A percentile compares a stretch with the other conserved stretches of the same genome.
Conservation (phyloP, 2,329 filamentous ascomycete genomes). For the Aureobasidium sp. region DNA sequence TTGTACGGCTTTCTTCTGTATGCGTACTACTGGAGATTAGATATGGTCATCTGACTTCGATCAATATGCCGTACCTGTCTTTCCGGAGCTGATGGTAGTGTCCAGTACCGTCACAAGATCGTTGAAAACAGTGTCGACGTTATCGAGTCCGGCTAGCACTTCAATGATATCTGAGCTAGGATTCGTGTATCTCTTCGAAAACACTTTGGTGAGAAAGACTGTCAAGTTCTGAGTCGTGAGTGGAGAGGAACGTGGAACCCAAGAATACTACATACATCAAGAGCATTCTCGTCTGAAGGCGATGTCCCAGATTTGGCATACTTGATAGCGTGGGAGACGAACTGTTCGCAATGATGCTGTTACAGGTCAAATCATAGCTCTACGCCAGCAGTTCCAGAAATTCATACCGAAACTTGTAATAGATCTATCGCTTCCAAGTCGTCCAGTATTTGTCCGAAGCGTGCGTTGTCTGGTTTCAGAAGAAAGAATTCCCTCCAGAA, state of each 20-base stretch:
- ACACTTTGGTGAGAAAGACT: conserved; percentile 71
- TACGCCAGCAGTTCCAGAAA: not conserved
- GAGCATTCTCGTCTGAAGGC: conserved; percentile 65
- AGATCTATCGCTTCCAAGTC: conserved; percentile 66
- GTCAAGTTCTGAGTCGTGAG: conserved; percentile 67
- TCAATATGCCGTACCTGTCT: conserved; percentile 48
- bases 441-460: conserved; percentile 61
- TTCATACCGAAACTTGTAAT: conserved; percentile 60
- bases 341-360: conserved; percentile 60
- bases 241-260: conserved; percentile 18
- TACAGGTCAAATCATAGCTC: not conserved
- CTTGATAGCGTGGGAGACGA: conserved; percentile 66
- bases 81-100: conserved; percentile 68
- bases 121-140: conserved; percentile 77
- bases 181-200: conserved; percentile 88
- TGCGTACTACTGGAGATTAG: conserved; percentile 47
- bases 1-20: conserved; percentile 72
- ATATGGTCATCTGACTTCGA: not conserved
- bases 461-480: conserved; percentile 65
- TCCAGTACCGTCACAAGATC: conserved; percentile 83
- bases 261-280: conserved; percentile 58
- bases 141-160: conserved; percentile 78
- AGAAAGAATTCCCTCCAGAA: conserved; percentile 98
- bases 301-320: conserved; percentile 55
- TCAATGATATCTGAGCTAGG: conserved; percentile 91